Evolutionary conservation across 768 basidiomycete genomes (phyloP), one percentile per base, ranked within the genome.

Genomic region (Mycena sanguinolenta): DNA sequence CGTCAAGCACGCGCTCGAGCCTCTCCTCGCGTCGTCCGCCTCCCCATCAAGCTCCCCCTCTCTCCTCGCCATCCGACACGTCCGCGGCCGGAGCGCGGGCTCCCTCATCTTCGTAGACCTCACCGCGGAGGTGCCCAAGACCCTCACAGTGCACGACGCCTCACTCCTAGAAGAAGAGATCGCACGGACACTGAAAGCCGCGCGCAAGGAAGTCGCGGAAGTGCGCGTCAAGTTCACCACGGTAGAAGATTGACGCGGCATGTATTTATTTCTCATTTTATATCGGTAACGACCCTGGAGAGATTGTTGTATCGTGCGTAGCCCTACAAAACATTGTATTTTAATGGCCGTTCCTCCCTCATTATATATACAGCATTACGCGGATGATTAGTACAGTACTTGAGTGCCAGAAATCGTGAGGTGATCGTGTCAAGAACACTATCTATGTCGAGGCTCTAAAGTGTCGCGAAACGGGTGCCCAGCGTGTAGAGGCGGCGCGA

Each of bases 31-130:
- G 12, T 72, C 79, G 28, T 78, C 82, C 39, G n/a, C 78, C 65
- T 76, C 72, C 44, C 73, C 74, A 44, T 25, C 50, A 23, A 49
- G 75, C 54, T 67, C 73, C 49, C 71, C 77, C 50, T 78, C 74
- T 38, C 77, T 93, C 32, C 79, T 88, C 13, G 85, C 80, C 1
- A 77, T 92, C 64, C 82, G 78, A 63, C 79, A 89, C 66, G 76
- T 96, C 65, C 90, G 93, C 46, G 93, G 94, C 46, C 90, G 91
- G 74, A 90, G 92, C 36, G 88, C 92, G 13, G 93, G 96, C 34
- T 95, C 96, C 12, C 80, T 92, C 69, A 89, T 97, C 69, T 92
- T 90, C 64, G 92, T 98, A 9, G 95, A 98, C 80, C 83, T 98
- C 59, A 88, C 87, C 6, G 93, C 92, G 34, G 86, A 89, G 38